Evolutionary conservation across 2,329 filamentous ascomycete genomes (phyloP).

Genomic region (Colletotrichum sp.): DNA sequence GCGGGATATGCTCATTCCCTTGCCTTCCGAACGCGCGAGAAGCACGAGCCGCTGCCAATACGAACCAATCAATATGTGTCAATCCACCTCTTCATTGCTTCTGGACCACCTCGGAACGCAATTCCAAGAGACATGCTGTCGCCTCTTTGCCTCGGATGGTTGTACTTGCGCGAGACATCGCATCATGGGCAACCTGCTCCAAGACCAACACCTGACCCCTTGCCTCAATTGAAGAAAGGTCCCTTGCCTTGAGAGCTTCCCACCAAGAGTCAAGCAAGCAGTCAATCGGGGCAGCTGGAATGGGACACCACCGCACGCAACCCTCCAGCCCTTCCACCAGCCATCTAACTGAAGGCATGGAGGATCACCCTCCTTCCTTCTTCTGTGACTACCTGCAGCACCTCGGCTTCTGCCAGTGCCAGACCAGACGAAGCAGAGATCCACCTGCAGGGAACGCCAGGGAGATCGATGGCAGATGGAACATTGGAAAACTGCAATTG

Average conservation of each 20-base stretch:
- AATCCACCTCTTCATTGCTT: not conserved
- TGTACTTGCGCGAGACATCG: not conserved
- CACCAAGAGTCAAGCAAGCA: not conserved
- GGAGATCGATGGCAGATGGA: not conserved
- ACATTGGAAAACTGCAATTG: not conserved
- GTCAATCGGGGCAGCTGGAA: not conserved
- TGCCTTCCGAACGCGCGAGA: not conserved
- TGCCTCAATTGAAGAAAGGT: not conserved
- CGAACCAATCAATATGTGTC: not conserved
- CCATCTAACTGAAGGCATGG: not conserved
- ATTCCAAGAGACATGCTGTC: not conserved
- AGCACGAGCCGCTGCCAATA: slow-evolving; percentile 7
- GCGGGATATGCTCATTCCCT: not conserved
- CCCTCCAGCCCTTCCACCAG: not conserved
- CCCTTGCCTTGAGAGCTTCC: not conserved
- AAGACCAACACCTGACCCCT: not conserved
- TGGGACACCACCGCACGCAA: not conserved
- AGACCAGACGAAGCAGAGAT: slow-evolving; percentile 5
- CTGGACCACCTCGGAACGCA: not conserved
- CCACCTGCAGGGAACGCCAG: not conserved
- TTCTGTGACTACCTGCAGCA: not conserved
- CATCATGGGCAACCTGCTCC: not conserved
- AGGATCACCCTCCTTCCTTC: not conserved
- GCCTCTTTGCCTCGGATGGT: not conserved
- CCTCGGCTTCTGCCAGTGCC: not conserved